Percentiles rank a stretch among this genome's conserved stretches.
Conservation (phyloP, 2,329 filamentous ascomycete genomes). For the Stagonosporopsis vannaccii region DNA sequence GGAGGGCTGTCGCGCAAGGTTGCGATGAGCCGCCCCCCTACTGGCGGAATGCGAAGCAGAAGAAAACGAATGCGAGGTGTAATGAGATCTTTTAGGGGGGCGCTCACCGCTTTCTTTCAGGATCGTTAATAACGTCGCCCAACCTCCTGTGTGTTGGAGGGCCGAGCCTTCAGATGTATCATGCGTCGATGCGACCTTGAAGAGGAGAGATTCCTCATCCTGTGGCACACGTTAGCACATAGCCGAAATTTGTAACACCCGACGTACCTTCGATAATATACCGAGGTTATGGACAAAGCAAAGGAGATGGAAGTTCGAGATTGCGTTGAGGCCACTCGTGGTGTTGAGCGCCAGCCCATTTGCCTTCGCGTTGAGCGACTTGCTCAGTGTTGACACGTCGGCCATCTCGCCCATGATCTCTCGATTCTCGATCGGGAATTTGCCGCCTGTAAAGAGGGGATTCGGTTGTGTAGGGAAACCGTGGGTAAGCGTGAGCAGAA, state of each 20-base stretch:
- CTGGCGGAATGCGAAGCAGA: slow-evolving; percentile 43
- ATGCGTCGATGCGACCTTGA: slow-evolving; percentile 81
- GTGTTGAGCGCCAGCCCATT: slow-evolving; percentile 63
- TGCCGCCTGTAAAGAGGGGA: slow-evolving; percentile 74
- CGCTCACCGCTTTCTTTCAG: slow-evolving; percentile 97
- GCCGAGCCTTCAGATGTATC: slow-evolving; percentile 82
- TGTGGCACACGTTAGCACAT: slow-evolving; percentile 50
- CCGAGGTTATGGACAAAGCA: slow-evolving; percentile 82
- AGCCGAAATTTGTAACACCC: neutral
- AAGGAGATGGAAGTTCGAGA: slow-evolving; percentile 96
- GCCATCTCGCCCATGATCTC: slow-evolving; percentile 86
- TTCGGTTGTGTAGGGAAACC: slow-evolving; percentile 86
- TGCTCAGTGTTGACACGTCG: slow-evolving; percentile 73
- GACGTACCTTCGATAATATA: slow-evolving; percentile 79
- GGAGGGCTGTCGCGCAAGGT: slow-evolving; percentile 36
- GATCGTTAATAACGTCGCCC: slow-evolving; percentile 92
- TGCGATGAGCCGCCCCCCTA: slow-evolving; percentile 46
- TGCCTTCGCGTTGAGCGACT: slow-evolving; percentile 68
- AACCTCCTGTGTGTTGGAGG: slow-evolving; percentile 85
- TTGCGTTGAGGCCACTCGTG: slow-evolving; percentile 68
- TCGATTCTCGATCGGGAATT: slow-evolving; percentile 91
- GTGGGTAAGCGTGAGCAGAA: slow-evolving; percentile 94
- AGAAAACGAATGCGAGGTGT: slow-evolving; percentile 37
- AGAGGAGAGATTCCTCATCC: slow-evolving; percentile 89
- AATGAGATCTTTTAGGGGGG: slow-evolving; percentile 73